phyloP scores from a whole-genome alignment of 164 flowering plant species.

The Houttuynia cordata region DNA sequence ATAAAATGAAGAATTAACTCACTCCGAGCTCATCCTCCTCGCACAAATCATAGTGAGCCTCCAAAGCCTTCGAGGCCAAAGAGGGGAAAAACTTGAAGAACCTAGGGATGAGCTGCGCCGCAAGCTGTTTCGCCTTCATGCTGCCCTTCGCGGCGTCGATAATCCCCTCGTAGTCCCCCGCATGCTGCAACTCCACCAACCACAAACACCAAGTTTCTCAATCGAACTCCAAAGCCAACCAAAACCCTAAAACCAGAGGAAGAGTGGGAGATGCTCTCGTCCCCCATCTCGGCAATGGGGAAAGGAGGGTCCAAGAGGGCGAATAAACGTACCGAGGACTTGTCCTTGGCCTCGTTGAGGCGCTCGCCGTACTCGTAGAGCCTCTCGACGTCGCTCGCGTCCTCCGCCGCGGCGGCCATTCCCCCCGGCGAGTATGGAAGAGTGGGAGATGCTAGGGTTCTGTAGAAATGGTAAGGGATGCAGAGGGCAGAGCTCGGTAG shows the following conservation, averaged over 20 bases:
- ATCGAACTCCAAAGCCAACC: not conserved
- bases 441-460: too few species aligned
- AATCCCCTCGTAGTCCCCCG: conserved; percentile 67
- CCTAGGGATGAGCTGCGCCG: conserved; percentile 90
- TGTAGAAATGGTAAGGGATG: too few species aligned
- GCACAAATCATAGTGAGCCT: conserved; percentile 68
- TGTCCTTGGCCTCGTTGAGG: conserved; percentile 84
- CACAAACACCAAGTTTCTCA: not conserved
- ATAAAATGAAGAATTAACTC: conserved; percentile 11
- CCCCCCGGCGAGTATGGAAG: not conserved
- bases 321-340: conserved; percentile 48
- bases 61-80: conserved; percentile 38
- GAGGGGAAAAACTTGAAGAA: conserved; percentile 83
- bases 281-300: not conserved
- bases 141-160: conserved; percentile 64
- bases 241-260: not conserved
- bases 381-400: conserved; percentile 64
- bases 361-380: conserved; percentile 93
- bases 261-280: too few species aligned
- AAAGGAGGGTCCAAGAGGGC: not conserved
- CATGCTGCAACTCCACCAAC: conserved; percentile 33
- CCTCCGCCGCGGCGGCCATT: conserved; percentile 26
- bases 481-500: too few species aligned
- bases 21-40: conserved; percentile 93
- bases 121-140: conserved; percentile 75